Conservation (phyloP, 106 monocot species). For the Phalaenopsis equestris region DNA sequence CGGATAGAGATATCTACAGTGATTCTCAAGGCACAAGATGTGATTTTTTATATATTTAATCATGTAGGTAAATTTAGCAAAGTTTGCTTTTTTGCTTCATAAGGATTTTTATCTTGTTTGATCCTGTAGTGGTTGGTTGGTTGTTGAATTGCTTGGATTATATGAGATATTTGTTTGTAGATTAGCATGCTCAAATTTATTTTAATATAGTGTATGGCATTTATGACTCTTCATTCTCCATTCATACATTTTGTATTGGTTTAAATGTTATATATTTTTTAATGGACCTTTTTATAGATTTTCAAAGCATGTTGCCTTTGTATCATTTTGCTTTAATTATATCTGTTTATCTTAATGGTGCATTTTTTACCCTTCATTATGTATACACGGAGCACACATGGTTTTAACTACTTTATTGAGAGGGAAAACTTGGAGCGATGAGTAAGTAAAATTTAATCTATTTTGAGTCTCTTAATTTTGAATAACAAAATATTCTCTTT, state of each 20-base stretch:
- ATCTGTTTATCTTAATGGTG: too few species aligned
- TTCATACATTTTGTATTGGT: too few species aligned
- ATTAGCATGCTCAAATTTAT: too few species aligned
- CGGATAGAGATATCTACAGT: not conserved
- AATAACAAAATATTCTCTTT: not conserved
- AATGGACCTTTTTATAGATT: too few species aligned
- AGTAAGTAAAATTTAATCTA: not conserved
- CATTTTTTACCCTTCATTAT: not conserved
- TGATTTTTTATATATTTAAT: too few species aligned
- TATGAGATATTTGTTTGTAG: too few species aligned
- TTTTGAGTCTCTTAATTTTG: not conserved
- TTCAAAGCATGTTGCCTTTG: too few species aligned
- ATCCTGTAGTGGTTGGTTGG: not conserved
- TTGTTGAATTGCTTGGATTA: not conserved
- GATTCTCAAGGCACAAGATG: not conserved
- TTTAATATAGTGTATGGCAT: too few species aligned
- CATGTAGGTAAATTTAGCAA: not conserved
- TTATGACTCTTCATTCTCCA: too few species aligned
- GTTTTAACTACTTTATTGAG: too few species aligned
- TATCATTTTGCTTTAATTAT: too few species aligned
- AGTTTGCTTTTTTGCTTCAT: not conserved
- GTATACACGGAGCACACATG: not conserved
- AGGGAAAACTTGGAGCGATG: not conserved
- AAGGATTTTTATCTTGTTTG: not conserved
- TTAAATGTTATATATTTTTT: too few species aligned